phyloP scores from a whole-genome alignment of 352 stramenopile genomes.

The Thalassiosira tumida region DNA sequence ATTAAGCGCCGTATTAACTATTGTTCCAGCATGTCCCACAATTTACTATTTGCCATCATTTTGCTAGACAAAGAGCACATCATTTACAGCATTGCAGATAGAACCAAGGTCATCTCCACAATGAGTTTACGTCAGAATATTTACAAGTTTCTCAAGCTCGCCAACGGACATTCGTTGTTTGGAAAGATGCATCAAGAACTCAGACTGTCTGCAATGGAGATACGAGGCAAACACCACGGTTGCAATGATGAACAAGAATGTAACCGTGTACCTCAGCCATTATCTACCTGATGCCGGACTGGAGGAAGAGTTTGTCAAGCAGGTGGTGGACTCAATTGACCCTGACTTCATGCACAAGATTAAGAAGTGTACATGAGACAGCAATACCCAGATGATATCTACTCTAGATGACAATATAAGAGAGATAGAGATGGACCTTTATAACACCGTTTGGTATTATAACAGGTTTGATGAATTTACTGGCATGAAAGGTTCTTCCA shows the following conservation, averaged over 20 bases:
- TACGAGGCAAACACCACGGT: conserved; percentile 36
- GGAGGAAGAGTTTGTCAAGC: not conserved
- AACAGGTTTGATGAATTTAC: conserved; percentile 7
- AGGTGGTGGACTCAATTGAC: not conserved
- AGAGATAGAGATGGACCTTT: not conserved
- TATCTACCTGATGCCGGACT: not conserved
- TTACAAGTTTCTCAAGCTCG: not conserved
- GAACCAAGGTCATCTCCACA: not conserved
- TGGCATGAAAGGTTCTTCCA: not conserved
- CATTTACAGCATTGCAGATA: not conserved
- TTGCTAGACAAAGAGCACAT: not conserved
- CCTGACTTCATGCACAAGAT: not conserved
- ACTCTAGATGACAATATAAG: not conserved
- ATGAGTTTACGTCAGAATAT: not conserved
- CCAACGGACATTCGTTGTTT: conserved; percentile 7
- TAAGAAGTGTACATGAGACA: not conserved
- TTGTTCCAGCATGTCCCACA: too few relatives aligned
- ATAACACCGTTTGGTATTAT: conserved; percentile 1
- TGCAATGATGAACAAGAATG: conserved; percentile 40
- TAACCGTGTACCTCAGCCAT: not conserved
- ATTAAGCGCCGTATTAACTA: too few relatives aligned
- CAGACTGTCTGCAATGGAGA: not conserved
- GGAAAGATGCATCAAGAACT: conserved; percentile 30
- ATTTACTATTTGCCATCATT: too few relatives aligned
- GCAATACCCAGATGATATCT: not conserved